phyloP scores from a whole-genome alignment of 1,284 basidiomycete genomes.

The Apiotrichum sp. region DNA sequence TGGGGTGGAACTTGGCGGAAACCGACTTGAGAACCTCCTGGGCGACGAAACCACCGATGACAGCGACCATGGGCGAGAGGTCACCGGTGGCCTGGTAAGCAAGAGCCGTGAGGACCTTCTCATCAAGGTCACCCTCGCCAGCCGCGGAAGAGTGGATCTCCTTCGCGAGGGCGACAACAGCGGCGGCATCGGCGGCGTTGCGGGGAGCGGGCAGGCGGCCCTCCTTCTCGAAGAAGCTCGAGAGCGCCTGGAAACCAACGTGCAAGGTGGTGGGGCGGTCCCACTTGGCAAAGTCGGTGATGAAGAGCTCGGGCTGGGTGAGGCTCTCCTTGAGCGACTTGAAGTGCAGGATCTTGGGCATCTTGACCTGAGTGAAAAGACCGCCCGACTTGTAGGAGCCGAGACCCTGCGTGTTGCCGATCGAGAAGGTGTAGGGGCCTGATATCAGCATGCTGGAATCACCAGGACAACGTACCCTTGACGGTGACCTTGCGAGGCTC shows the following conservation, averaged over 20 bases:
- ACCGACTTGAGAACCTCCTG: conserved; percentile 97
- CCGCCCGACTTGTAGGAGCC: conserved; percentile 82
- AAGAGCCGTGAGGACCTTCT: conserved; percentile 70
- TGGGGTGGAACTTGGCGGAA: conserved; percentile 97
- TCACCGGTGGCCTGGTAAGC: conserved; percentile 93
- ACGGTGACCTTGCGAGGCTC: conserved; percentile 87
- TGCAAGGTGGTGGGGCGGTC: conserved; percentile 88
- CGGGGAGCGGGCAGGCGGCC: conserved; percentile 74
- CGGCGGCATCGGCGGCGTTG: conserved; percentile 72
- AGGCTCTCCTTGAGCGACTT: conserved; percentile 89
- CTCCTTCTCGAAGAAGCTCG: conserved; percentile 65
- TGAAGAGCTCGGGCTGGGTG: conserved; percentile 76
- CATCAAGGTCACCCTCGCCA: conserved; percentile 65
- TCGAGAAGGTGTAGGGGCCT: conserved; percentile 88
- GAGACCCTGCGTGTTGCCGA: conserved; percentile 77
- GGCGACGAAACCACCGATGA: conserved; percentile 94
- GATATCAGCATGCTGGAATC: conserved; percentile 2
- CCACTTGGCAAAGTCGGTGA: conserved; percentile 97
- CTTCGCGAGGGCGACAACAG: conserved; percentile 69
- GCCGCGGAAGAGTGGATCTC: conserved; percentile 55
- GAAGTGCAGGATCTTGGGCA: conserved; percentile 92
- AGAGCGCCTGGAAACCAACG: conserved; percentile 90
- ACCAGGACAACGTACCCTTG: conserved; percentile 55
- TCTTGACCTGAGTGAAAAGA: conserved; percentile 97
- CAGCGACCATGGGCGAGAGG: conserved; percentile 83